These are phyloP conservation scores for Pichia cactophila DNA, from an alignment of 1,139 yeast species.

Conservation along the genomic window DNA sequence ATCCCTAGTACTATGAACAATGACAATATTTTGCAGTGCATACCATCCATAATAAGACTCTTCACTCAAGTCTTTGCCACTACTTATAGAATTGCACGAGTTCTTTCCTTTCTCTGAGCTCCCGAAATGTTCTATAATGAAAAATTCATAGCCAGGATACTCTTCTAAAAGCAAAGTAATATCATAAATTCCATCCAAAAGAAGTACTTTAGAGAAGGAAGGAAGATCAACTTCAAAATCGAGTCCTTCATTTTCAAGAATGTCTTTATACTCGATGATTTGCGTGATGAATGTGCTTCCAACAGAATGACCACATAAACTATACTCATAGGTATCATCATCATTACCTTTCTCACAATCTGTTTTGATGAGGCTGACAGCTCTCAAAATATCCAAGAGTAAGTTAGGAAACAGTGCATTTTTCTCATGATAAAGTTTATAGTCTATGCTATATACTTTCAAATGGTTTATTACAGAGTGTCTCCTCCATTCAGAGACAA, in stretches of 20 bases:
- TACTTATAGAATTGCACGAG: conserved; percentile 15
- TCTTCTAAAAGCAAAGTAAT: conserved; percentile 35
- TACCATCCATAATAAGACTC: conserved; percentile 3
- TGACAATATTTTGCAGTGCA: conserved; percentile 13
- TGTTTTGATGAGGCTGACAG: conserved; percentile 31
- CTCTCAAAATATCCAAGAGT: conserved; percentile 46
- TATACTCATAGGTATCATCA: conserved; percentile 20
- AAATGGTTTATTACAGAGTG: not conserved
- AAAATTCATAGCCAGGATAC: conserved; percentile 36
- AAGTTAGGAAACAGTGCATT: conserved; percentile 51
- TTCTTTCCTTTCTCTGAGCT: conserved; percentile 18
- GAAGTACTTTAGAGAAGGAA: conserved; percentile 24
- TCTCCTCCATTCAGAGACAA: conserved; percentile 27
- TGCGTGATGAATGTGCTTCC: conserved; percentile 71
- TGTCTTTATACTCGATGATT: conserved; percentile 30
- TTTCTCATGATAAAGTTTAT: conserved; percentile 58
- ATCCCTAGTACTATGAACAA: conserved; percentile 33
- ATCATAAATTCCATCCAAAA: conserved; percentile 49
- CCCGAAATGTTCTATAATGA: conserved; percentile 39
- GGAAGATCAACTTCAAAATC: conserved; percentile 9
- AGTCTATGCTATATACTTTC: conserved; percentile 44
- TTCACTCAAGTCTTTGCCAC: not conserved
- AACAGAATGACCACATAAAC: conserved; percentile 69
- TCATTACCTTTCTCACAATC: conserved; percentile 10
- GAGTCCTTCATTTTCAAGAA: not conserved